Evolutionary conservation across 768 basidiomycete species (phyloP).

Genomic region (Tricholoma matsutake): DNA sequence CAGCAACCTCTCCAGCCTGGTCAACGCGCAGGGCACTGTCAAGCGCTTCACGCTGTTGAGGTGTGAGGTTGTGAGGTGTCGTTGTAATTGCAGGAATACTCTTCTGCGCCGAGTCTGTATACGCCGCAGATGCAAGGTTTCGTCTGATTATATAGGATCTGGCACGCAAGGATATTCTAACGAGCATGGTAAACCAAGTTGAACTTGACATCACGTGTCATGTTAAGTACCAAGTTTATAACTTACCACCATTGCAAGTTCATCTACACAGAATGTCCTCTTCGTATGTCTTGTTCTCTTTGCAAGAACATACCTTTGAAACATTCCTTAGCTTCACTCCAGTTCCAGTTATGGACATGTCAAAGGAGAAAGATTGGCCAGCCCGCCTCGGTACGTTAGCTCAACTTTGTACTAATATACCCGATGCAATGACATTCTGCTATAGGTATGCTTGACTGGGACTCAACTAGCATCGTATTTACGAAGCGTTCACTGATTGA

Average conservation of each 20-base stretch:
- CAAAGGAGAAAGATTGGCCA: constrained; percentile 74
- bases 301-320: not conserved
- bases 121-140: constrained; percentile 42
- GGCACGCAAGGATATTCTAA: not conserved
- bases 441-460: constrained; percentile 82
- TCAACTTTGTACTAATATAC: not conserved
- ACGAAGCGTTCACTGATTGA: constrained; percentile 75
- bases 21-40: constrained; percentile 83
- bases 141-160: not conserved
- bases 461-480: constrained; percentile 70
- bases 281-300: constrained; percentile 26
- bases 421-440: not conserved
- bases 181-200: not conserved
- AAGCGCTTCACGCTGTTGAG: constrained; percentile 46
- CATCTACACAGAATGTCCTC: constrained; percentile 32
- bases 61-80: constrained; percentile 54
- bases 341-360: constrained; percentile 50
- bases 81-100: constrained; percentile 41
- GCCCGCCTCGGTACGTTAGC: constrained; percentile 53
- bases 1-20: constrained; percentile 93
- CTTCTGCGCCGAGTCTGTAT: constrained; percentile 37
- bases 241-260: not conserved
- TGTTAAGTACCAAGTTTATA: not conserved
- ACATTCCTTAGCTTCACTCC: constrained; percentile 50
- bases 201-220: not conserved